These are phyloP conservation scores for Sarocladium strictum DNA, from an alignment of 2,329 filamentous ascomycete genomes.

Conservation along the genomic window DNA sequence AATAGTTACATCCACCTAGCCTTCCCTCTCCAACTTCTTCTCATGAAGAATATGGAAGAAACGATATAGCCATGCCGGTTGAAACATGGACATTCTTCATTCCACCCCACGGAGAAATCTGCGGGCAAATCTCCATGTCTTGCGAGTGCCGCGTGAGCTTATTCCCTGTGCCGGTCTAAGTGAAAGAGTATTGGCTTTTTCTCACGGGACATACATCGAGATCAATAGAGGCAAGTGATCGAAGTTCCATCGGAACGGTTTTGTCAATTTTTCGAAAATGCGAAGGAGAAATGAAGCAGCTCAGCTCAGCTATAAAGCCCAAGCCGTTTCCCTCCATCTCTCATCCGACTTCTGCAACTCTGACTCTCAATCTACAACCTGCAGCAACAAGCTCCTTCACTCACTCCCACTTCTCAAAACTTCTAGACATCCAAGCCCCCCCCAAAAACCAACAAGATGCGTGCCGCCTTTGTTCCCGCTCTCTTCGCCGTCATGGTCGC, in stretches of 20 bases:
- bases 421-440: not conserved
- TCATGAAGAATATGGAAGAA: not conserved
- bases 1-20: not conserved
- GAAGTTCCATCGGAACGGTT: not conserved
- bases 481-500: not conserved
- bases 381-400: too few relatives aligned
- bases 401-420: not conserved
- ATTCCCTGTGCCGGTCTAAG: not conserved
- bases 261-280: too few relatives aligned
- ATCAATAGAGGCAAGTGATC: not conserved
- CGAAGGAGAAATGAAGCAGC: not conserved
- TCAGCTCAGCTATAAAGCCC: not conserved
- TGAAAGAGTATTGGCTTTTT: not conserved
- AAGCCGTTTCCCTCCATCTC: not conserved
- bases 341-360: not conserved
- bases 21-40: not conserved
- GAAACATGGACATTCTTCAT: not conserved
- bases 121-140: constrained; percentile 7
- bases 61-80: not conserved
- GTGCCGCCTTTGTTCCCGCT: not conserved
- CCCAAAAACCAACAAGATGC: not conserved
- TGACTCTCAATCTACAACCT: too few relatives aligned
- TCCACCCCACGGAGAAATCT: constrained; percentile 3
- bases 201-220: not conserved
- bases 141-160: not conserved